Percentiles rank a stretch among this genome's conserved stretches.
phyloP scores from a whole-genome alignment of 2,329 filamentous ascomycete species.

The Penicillium sp. region DNA sequence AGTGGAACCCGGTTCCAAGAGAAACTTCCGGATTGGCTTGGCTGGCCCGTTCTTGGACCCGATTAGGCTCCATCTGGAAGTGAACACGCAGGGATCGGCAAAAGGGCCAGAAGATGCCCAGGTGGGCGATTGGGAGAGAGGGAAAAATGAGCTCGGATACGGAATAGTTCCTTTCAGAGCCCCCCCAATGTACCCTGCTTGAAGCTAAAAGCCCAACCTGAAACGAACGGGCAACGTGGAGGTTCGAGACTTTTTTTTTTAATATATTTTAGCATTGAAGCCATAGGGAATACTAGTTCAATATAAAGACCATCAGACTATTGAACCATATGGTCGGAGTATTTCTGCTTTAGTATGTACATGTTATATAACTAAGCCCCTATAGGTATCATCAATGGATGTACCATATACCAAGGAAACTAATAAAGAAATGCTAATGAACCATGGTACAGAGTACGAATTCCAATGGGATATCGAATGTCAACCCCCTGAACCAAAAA shows the following conservation, averaged over 20 bases:
- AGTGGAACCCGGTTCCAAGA: constrained; percentile 5
- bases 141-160: neutral
- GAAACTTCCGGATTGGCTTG: constrained; percentile 10
- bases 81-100: constrained; percentile 12
- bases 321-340: constrained; percentile 7
- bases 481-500: constrained; percentile 2
- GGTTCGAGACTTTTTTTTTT: neutral
- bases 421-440: neutral
- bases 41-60: constrained; percentile 12
- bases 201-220: constrained; percentile 4
- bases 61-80: constrained; percentile 6
- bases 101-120: neutral
- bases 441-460: neutral
- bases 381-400: too few relatives aligned
- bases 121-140: neutral
- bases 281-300: neutral
- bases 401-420: neutral
- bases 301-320: neutral
- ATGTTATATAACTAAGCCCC: neutral
- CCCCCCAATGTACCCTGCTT: neutral
- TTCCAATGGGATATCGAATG: neutral
- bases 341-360: neutral
- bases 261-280: neutral
- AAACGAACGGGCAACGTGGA: constrained; percentile 9
- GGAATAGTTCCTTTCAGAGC: neutral